Evolutionary conservation across 331 rosid species (phyloP).

Genomic region (Phaseolus coccineus): DNA sequence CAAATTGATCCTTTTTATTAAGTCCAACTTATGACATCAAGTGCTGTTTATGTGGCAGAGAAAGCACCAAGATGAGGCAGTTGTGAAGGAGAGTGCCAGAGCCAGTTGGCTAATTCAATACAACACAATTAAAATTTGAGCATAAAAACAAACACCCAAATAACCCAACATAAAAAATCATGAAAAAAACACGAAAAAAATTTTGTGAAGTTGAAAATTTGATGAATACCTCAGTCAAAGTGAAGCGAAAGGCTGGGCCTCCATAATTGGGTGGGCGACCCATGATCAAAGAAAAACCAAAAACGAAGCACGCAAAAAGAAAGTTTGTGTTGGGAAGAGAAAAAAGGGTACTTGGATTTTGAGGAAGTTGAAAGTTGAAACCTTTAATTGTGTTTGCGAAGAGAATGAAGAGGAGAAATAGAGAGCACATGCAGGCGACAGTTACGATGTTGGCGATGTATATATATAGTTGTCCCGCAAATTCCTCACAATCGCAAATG

Average conservation of each 20-base stretch:
- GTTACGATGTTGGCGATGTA: neutral
- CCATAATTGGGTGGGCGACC: conserved; percentile 97
- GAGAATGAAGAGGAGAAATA: neutral
- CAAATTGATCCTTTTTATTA: too few species aligned
- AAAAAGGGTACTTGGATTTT: neutral
- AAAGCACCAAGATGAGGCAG: conserved; percentile 32
- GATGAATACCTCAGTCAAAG: conserved; percentile 54
- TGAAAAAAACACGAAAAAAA: neutral
- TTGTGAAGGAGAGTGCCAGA: neutral
- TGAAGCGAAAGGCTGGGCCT: conserved; percentile 95
- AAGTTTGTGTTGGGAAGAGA: neutral
- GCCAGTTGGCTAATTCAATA: conserved; percentile 3
- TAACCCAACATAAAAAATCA: neutral
- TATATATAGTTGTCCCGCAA: neutral
- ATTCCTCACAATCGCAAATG: too few species aligned
- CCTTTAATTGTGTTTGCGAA: neutral
- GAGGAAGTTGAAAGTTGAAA: neutral
- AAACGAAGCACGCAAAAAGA: neutral
- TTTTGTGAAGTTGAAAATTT: neutral
- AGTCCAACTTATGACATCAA: too few species aligned
- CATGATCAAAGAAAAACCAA: conserved; percentile 47
- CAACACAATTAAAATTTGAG: conserved; percentile 24
- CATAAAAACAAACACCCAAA: neutral
- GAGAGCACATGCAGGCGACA: conserved; percentile 9
- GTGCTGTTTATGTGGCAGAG: too few species aligned